Conservation (phyloP, 176 grass and related monocot genomes). For the Secale cereale region DNA sequence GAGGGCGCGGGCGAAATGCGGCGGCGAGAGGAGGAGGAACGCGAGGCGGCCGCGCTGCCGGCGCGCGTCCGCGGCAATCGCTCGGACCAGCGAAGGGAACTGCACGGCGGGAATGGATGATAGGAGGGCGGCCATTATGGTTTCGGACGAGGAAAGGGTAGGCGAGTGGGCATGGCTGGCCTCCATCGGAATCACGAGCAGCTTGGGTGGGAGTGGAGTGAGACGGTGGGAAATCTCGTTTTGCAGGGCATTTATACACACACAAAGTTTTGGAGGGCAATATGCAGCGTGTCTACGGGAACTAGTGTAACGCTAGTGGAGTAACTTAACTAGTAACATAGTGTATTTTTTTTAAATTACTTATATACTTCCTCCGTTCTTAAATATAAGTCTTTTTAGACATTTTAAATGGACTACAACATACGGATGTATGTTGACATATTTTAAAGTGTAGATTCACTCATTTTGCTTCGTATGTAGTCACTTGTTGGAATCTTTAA, state of each 20-base stretch:
- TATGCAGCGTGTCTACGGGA: neutral
- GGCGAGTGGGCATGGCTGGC: slow-evolving; percentile 8
- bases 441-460: too few relatives aligned
- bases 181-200: slow-evolving; percentile 43
- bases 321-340: too few relatives aligned
- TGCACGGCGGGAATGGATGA: slow-evolving; percentile 15
- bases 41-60: slow-evolving; percentile 64
- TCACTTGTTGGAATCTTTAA: too few relatives aligned
- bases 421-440: too few relatives aligned
- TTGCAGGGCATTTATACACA: slow-evolving; percentile 21
- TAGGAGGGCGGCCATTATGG: slow-evolving; percentile 63
- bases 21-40: slow-evolving; percentile 79
- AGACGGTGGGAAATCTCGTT: slow-evolving; percentile 31
- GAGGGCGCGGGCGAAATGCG: slow-evolving; percentile 66
- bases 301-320: too few relatives aligned
- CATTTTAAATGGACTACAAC: too few relatives aligned
- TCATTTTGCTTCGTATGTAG: too few relatives aligned
- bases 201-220: neutral
- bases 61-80: slow-evolving; percentile 41
- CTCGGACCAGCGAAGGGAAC: slow-evolving; percentile 40
- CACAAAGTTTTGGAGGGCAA: slow-evolving; percentile 8
- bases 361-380: too few relatives aligned
- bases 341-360: too few relatives aligned
- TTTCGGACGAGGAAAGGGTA: slow-evolving; percentile 46
- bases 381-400: too few relatives aligned